Evolutionary conservation across 495 filamentous ascomycete genomes (phyloP).

Genomic region (Neurospora terricola): DNA sequence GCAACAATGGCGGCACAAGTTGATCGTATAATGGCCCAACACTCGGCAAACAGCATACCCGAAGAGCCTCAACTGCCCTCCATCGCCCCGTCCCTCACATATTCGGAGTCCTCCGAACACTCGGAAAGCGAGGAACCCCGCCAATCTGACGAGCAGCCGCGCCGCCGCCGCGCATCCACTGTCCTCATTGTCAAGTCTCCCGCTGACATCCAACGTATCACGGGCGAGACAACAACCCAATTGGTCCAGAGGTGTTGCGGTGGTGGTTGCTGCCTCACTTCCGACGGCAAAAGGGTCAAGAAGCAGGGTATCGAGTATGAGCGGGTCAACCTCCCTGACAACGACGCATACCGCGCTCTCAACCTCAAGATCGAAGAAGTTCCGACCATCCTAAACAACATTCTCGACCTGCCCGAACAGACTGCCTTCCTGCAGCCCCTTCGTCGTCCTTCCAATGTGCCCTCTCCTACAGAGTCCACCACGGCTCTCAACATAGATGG

Average conservation of each 20-base stretch:
- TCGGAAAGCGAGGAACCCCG: constrained; percentile 28
- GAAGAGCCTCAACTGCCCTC: constrained; percentile 29
- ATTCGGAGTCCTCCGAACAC: constrained; percentile 38
- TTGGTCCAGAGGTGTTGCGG: constrained; percentile 75
- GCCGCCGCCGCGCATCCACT: constrained; percentile 67
- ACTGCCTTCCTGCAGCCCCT: constrained; percentile 55
- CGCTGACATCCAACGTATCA: constrained; percentile 62
- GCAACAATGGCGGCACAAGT: constrained; percentile 20
- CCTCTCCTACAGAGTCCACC: constrained; percentile 31
- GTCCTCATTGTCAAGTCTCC: constrained; percentile 65
- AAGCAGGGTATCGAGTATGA: constrained; percentile 45
- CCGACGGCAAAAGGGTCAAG: constrained; percentile 35
- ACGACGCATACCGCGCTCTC: constrained; percentile 73
- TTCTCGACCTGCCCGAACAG: constrained; percentile 61
- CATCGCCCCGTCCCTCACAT: constrained; percentile 39
- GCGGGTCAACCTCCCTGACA: constrained; percentile 60
- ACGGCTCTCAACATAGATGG: constrained; percentile 17
- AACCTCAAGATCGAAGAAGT: constrained; percentile 66
- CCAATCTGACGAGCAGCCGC: constrained; percentile 20
- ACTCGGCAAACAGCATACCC: constrained; percentile 23
- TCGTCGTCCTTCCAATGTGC: constrained; percentile 19
- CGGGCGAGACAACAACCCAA: constrained; percentile 49
- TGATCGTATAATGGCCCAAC: constrained; percentile 19
- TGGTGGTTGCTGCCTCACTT: constrained; percentile 77
- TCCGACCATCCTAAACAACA: constrained; percentile 57